Conservation (phyloP, 768 basidiomycete genomes). For the Amanita pseudoporphyria region DNA sequence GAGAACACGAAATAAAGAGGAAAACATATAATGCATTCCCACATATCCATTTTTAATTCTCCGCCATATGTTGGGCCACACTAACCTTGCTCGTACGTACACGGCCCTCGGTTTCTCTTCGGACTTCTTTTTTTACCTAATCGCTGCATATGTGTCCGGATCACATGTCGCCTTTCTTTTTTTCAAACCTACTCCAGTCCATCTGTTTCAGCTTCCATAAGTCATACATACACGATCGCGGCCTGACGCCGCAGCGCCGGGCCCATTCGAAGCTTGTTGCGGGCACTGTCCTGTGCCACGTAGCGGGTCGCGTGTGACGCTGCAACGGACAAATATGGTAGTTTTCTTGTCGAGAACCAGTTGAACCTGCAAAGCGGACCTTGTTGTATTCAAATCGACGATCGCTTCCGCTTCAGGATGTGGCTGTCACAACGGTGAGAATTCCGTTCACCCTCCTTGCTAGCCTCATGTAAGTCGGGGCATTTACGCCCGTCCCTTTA, state of each 20-base stretch:
- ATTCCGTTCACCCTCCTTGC: too few species aligned
- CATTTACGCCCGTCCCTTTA: too few species aligned
- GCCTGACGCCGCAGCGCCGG: conserved; percentile 3
- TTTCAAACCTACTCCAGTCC: conserved; percentile 1
- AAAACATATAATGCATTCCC: conserved; percentile 2
- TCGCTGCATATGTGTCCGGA: neutral
- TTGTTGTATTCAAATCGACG: neutral
- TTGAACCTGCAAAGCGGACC: neutral
- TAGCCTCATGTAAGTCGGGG: too few species aligned
- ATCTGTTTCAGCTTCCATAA: conserved; percentile 3
- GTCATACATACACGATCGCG: too few species aligned
- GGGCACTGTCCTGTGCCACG: neutral
- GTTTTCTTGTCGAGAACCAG: conserved; percentile 2
- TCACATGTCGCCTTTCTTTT: conserved; percentile 1
- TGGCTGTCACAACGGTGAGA: too few species aligned
- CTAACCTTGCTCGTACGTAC: conserved; percentile 3
- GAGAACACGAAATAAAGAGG: conserved; percentile 2
- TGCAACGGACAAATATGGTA: conserved; percentile 3
- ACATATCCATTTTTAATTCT: conserved; percentile 2
- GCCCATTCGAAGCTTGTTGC: neutral
- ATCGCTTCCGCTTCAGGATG: too few species aligned
- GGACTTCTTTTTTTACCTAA: conserved; percentile 1
- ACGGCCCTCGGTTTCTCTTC: conserved; percentile 1
- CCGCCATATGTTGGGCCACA: conserved; percentile 1
- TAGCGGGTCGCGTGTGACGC: conserved; percentile 5